Base-by-base conservation (phyloP, 768 basidiomycete species). In the Daedaleopsis sinensis region DNA sequence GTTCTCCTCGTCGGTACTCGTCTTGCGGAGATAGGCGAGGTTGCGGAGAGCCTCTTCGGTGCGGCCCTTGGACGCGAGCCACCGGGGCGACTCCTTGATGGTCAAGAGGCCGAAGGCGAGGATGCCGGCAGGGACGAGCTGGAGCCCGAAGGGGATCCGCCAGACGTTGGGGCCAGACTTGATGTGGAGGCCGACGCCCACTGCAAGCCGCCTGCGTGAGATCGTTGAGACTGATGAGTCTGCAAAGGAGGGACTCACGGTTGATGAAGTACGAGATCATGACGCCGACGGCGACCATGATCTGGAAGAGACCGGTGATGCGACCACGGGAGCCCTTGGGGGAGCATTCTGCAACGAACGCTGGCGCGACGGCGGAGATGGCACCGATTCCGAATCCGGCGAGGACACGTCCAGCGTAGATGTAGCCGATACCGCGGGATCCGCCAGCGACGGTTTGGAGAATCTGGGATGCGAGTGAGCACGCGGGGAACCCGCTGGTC, bases 231-330 rank as follows among this genome's bases (percentile, higher is more conserved):
- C 21, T 57, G 27, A 38, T 36, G 68, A 32, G 21, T 16, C 77
- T 88, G 53, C 59, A 32, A 32, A 32, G 27, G 27, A 32, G 7
- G 27, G 27, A 32, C 27, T 32, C 27, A 91, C 89, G 82, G 68
- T 93, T 91, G 66, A 91, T 80, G 72, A 90, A 92, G 73, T 92
- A 93, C 0, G 88, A 90, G 59, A 94, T 78, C 86, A 93, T 93
- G 62, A 92, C 92, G 55, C 93, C 93, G 52, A 85, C 78, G 23
- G 91, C 90, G 21, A 91, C 92, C 84, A 92, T 88, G 72, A 95
- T 85, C 72, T 94, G 93, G 81, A 94, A 94, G 36, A 91, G 69
- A 47, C 93, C 92, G 0, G 91, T 93, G 65, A 94, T 91, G 52
- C 90, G 82, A 7, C 93, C 93, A 62, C 94, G 88, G 7, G 93